These are phyloP conservation scores for Trametes pubescens DNA, from an alignment of 1,284 basidiomycete genomes.

Conservation along the genomic window DNA sequence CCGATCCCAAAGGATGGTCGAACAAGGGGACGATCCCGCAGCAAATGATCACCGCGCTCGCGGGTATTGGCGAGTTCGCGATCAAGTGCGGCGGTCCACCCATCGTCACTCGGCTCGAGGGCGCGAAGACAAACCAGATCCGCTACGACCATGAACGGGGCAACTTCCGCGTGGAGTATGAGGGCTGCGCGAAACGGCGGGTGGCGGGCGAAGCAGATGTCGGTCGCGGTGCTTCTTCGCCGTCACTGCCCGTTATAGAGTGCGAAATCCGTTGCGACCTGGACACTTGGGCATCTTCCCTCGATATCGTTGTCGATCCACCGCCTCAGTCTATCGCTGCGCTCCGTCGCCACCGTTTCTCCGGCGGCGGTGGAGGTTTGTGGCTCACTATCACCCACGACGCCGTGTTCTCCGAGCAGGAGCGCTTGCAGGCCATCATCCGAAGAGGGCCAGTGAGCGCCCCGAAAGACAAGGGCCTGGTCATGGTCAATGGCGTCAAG, in stretches of 20 bases:
- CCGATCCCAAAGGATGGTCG: constrained; percentile 97
- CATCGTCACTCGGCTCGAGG: constrained; percentile 83
- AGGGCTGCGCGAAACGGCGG: constrained; percentile 66
- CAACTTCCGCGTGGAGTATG: constrained; percentile 88
- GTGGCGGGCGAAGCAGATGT: constrained; percentile 32
- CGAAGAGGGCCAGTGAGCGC: constrained; percentile 69
- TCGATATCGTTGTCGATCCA: constrained; percentile 95
- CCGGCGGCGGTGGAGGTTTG: constrained; percentile 90
- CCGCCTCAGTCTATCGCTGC: constrained; percentile 89
- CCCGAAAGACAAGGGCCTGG: constrained; percentile 78
- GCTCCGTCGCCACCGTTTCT: constrained; percentile 88
- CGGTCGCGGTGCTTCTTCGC: constrained; percentile 31
- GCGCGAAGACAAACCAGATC: constrained; percentile 78
- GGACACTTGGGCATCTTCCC: constrained; percentile 87
- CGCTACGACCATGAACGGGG: constrained; percentile 91
- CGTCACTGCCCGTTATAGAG: constrained; percentile 71
- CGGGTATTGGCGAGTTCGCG: constrained; percentile 92
- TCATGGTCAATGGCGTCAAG: constrained; percentile 91
- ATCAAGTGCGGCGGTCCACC: constrained; percentile 97
- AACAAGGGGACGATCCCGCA: constrained; percentile 94
- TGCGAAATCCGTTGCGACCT: constrained; percentile 95
- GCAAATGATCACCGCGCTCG: constrained; percentile 87
- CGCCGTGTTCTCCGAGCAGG: constrained; percentile 77
- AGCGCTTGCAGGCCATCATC: constrained; percentile 78
- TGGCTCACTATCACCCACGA: constrained; percentile 97